These are phyloP conservation scores for Scedosporium apiospermum DNA, from an alignment of 2,329 filamentous ascomycete genomes.

Conservation along the genomic window DNA sequence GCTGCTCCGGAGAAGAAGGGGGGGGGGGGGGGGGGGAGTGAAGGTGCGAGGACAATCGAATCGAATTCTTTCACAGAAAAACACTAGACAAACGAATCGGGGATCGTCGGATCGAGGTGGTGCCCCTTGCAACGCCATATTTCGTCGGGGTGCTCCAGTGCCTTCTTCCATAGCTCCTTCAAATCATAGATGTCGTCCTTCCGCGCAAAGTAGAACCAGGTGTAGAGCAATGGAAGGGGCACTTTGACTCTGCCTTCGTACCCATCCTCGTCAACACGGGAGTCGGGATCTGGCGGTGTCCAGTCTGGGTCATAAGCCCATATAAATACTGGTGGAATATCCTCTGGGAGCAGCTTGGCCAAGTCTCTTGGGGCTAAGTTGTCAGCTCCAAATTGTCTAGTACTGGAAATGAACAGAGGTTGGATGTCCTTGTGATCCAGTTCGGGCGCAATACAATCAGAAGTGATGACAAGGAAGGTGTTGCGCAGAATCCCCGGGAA, in stretches of 20 bases:
- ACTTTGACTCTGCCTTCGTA: slow-evolving; percentile 1
- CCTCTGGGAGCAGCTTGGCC: not conserved
- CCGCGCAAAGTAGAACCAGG: slow-evolving; percentile 4
- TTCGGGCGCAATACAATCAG: not conserved
- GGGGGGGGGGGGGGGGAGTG: too few relatives aligned
- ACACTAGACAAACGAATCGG: not conserved
- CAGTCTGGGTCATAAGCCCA: slow-evolving; percentile 3
- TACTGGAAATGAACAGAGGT: not conserved
- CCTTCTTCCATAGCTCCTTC: not conserved
- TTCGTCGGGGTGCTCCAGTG: not conserved
- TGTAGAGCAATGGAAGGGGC: not conserved
- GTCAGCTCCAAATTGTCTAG: too few relatives aligned
- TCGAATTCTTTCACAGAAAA: too few relatives aligned
- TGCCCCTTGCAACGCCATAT: not conserved
- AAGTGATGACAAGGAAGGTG: slow-evolving; percentile 1
- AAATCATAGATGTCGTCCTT: not conserved
- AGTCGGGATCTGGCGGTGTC: not conserved
- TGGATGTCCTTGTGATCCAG: not conserved
- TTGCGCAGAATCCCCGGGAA: not conserved
- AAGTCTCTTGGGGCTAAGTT: not conserved
- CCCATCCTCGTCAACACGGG: not conserved
- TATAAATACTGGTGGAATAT: not conserved
- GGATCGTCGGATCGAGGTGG: not conserved
- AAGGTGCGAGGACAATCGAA: too few relatives aligned
- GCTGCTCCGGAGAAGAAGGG: too few relatives aligned